Evolutionary conservation across 768 basidiomycete species (phyloP).

Genomic region (Zangia roseola): DNA sequence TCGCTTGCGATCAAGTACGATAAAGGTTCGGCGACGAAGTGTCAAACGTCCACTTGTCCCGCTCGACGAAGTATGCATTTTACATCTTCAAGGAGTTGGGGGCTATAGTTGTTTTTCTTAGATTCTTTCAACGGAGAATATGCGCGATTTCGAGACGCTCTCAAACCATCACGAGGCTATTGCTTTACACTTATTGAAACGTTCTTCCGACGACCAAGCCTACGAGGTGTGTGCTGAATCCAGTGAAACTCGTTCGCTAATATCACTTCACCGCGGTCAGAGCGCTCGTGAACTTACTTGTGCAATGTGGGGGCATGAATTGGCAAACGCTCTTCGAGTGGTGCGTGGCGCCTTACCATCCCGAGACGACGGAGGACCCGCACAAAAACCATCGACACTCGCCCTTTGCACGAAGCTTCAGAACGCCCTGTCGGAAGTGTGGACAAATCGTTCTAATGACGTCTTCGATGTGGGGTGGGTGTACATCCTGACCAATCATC

Average conservation of each 20-base stretch:
- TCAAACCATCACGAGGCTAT: conserved; percentile 65
- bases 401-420: conserved; percentile 59
- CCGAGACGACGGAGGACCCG: conserved; percentile 35
- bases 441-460: conserved; percentile 66
- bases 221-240: conserved; percentile 57
- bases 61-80: conserved; percentile 63
- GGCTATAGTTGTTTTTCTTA: conserved; percentile 22
- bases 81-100: neutral
- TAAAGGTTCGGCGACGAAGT: conserved; percentile 38
- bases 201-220: conserved; percentile 75
- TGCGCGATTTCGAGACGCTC: conserved; percentile 55
- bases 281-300: conserved; percentile 82
- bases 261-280: conserved; percentile 28
- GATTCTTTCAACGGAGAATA: conserved; percentile 53
- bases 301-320: conserved; percentile 78
- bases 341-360: conserved; percentile 50
- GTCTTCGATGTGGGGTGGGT: conserved; percentile 82
- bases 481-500: neutral
- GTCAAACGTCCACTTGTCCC: conserved; percentile 45
- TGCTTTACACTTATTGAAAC: conserved; percentile 62
- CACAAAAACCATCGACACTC: conserved; percentile 7
- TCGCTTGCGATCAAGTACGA: conserved; percentile 59
- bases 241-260: neutral
- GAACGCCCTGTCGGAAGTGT: conserved; percentile 63
- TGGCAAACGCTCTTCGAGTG: conserved; percentile 66